A percentile compares a stretch with the other conserved stretches of the same genome.
Evolutionary conservation across 371 early-diverging fungal genomes (phyloP).

Genomic region (Mortierella sp.): DNA sequence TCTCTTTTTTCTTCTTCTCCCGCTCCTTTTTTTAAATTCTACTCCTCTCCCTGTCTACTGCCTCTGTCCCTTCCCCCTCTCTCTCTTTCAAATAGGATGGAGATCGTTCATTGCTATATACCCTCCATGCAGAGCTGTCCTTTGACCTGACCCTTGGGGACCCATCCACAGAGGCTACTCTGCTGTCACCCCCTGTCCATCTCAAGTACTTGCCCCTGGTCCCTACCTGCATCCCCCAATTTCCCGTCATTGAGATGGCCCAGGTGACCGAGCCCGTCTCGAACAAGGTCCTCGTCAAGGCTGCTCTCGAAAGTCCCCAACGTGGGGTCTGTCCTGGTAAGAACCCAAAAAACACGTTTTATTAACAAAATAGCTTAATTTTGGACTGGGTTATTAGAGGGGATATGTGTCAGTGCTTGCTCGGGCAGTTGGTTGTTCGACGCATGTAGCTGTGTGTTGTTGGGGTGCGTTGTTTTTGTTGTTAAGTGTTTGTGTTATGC

Average conservation of each 20-base stretch:
- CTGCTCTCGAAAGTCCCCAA: slow-evolving; percentile 38
- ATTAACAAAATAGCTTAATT: background rate
- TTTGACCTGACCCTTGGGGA: slow-evolving; percentile 39
- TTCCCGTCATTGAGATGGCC: slow-evolving; percentile 46
- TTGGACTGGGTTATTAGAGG: background rate
- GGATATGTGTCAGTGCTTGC: no score
- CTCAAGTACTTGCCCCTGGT: slow-evolving; percentile 48
- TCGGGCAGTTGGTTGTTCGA: no score
- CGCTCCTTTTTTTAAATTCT: background rate
- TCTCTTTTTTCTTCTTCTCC: background rate
- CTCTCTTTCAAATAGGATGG: slow-evolving; percentile 30
- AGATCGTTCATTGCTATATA: slow-evolving; percentile 31
- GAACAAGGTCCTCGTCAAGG: slow-evolving; percentile 27
- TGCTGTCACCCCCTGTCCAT: slow-evolving; percentile 31
- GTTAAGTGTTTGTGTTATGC: no score
- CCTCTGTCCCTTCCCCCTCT: background rate
- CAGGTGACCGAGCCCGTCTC: slow-evolving; percentile 38
- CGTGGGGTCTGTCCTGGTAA: slow-evolving; percentile 53
- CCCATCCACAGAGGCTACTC: slow-evolving; percentile 7
- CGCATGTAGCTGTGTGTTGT: no score
- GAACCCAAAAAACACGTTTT: background rate
- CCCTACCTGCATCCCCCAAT: slow-evolving; percentile 42
- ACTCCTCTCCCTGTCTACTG: background rate
- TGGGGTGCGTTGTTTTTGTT: background rate
- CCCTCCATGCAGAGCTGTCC: slow-evolving; percentile 34